Percentiles rank a stretch among this genome's conserved stretches.
Conservation (phyloP, 495 filamentous ascomycete genomes). For the Talaromyces ruber region DNA sequence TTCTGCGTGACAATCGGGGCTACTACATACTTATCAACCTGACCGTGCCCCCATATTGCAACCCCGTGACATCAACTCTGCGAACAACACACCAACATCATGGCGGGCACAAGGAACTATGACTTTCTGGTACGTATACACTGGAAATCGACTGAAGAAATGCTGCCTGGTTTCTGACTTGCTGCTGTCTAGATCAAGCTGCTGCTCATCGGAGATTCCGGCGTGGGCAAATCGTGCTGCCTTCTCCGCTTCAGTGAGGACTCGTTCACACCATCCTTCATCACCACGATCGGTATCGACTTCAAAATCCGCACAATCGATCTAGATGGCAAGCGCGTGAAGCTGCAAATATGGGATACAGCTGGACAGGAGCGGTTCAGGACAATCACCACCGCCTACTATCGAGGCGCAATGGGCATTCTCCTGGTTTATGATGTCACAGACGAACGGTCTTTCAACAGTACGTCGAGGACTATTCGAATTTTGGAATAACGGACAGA, state of each 20-base stretch:
- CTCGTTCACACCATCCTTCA: conserved; percentile 96
- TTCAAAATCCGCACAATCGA: conserved; percentile 99
- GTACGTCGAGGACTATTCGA: conserved; percentile 44
- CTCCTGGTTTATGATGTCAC: conserved; percentile 98
- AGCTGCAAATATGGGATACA: conserved; percentile 99
- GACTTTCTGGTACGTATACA: conserved; percentile 76
- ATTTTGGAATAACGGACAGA: neutral
- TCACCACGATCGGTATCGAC: conserved; percentile 99
- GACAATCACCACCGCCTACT: conserved; percentile 98
- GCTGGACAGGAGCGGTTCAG: conserved; percentile 96
- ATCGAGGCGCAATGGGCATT: conserved; percentile 97
- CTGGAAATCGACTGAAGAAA: neutral
- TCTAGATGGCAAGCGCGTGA: conserved; percentile 94
- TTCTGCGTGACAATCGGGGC: neutral
- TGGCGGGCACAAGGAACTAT: conserved; percentile 97
- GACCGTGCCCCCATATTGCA: neutral
- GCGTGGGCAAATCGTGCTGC: conserved; percentile 98
- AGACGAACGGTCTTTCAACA: conserved; percentile 94
- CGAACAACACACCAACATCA: conserved; percentile 25
- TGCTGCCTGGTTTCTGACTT: conserved; percentile 6
- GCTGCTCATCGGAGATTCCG: conserved; percentile 94
- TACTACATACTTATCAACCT: neutral
- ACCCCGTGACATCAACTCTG: conserved; percentile 6
- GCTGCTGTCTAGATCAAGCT: conserved; percentile 75
- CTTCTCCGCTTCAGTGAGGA: conserved; percentile 97